Evolutionary conservation across 177 flowering plant genomes (phyloP).

Genomic region (Tripterygium wilfordii): DNA sequence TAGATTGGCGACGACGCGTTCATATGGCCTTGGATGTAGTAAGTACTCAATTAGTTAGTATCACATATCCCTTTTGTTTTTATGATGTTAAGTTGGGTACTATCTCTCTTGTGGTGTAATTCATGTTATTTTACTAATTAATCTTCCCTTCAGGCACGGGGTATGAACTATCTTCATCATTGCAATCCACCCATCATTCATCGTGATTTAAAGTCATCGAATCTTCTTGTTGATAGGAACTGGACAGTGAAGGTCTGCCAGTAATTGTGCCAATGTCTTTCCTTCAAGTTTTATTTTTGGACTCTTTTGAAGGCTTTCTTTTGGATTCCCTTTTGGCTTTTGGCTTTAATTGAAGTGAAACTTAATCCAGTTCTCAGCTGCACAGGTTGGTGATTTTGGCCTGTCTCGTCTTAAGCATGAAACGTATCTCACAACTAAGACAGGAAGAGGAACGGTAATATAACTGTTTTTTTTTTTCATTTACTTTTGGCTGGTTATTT

Average conservation of each 20-base stretch:
- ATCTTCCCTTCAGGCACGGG: conserved; percentile 61
- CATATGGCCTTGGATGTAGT: conserved; percentile 92
- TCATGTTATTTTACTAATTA: conserved; percentile 3
- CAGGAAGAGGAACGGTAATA: conserved; percentile 94
- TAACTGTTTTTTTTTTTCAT: conserved; percentile 3
- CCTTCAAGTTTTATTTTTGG: neutral
- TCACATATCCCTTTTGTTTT: too few species aligned
- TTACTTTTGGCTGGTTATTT: conserved; percentile 1
- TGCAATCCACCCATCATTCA: conserved; percentile 90
- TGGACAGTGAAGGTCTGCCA: conserved; percentile 91
- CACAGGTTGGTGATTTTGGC: conserved; percentile 97
- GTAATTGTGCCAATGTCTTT: neutral
- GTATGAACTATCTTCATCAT: conserved; percentile 97
- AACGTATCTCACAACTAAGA: conserved; percentile 71
- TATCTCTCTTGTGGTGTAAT: neutral
- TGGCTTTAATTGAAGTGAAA: too few species aligned
- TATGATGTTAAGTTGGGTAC: too few species aligned
- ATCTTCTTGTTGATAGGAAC: conserved; percentile 90
- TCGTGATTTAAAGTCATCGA: conserved; percentile 95
- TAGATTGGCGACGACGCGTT: conserved; percentile 81
- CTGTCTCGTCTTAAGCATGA: conserved; percentile 88
- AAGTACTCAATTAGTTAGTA: conserved; percentile 35
- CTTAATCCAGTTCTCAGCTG: too few species aligned
- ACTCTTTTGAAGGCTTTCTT: neutral
- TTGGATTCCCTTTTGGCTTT: too few species aligned